Percentiles rank a stretch among this genome's conserved stretches.
phyloP scores from a whole-genome alignment of 2,329 filamentous ascomycete genomes.

The Neofusicoccum ribis region DNA sequence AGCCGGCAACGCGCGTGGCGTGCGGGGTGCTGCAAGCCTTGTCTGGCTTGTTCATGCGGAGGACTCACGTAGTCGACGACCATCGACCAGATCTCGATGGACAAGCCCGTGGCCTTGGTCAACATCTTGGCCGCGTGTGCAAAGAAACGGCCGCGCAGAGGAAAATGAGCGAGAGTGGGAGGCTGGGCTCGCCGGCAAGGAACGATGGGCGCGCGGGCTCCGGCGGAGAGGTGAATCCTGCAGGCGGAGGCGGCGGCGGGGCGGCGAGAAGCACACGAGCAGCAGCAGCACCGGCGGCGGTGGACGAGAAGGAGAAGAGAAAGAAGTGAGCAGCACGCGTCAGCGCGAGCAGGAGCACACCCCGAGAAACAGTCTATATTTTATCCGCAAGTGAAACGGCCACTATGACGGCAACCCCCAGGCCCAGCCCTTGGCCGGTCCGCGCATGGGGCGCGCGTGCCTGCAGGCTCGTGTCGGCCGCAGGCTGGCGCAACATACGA shows the following conservation, averaged over 20 bases:
- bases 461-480: constrained; percentile 2
- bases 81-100: constrained; percentile 32
- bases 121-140: constrained; percentile 29
- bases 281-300: not conserved
- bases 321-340: not conserved
- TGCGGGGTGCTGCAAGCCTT: constrained; percentile 21
- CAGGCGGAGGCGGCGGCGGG: not conserved
- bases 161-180: not conserved
- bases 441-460: not conserved
- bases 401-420: constrained; percentile 2
- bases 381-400: constrained; percentile 13
- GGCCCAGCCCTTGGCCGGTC: not conserved
- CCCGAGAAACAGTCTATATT: constrained; percentile 4
- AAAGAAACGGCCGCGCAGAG: not conserved
- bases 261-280: not conserved
- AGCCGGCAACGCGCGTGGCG: constrained; percentile 21
- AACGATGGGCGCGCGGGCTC: not conserved
- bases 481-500: not conserved
- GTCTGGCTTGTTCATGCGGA: not conserved
- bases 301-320: not conserved
- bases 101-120: constrained; percentile 36
- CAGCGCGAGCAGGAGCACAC: not conserved
- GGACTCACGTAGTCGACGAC: constrained; percentile 19
- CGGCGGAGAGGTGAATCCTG: not conserved
- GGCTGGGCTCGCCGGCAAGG: not conserved